phyloP scores from a whole-genome alignment of 2,329 filamentous ascomycete genomes.

The Calonectria ilicicola region DNA sequence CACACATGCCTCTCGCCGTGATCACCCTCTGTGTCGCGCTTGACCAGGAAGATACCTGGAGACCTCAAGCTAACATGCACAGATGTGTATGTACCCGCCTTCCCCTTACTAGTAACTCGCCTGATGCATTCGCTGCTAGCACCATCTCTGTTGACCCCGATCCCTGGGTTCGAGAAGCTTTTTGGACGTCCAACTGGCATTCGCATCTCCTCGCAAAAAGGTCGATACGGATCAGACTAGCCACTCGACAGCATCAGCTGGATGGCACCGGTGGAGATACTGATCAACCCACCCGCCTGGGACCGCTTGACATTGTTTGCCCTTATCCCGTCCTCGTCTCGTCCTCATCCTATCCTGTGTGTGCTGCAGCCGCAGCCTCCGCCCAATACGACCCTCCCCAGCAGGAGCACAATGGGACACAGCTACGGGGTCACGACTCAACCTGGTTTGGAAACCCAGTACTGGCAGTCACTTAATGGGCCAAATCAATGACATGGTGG shows the following conservation, averaged over 20 bases:
- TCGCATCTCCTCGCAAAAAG: background rate
- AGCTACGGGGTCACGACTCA: background rate
- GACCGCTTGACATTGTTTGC: background rate
- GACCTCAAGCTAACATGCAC: background rate
- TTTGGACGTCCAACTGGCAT: background rate
- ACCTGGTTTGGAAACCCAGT: background rate
- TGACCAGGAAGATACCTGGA: constrained; percentile 5
- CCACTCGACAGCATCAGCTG: background rate
- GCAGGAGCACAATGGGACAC: background rate
- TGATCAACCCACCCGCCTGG: constrained; percentile 1
- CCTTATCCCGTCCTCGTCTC: background rate
- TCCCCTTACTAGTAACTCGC: constrained; percentile 1
- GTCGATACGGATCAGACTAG: background rate
- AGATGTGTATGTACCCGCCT: background rate
- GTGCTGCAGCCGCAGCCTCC: constrained; percentile 3
- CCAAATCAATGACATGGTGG: constrained; percentile 3
- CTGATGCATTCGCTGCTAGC: constrained; percentile 1
- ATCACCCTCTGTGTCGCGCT: background rate
- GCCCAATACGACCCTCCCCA: constrained; percentile 14
- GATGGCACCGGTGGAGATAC: constrained; percentile 3
- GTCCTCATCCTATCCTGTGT: background rate
- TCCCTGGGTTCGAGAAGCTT: constrained; percentile 11
- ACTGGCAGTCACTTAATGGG: background rate
- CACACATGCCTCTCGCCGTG: background rate
- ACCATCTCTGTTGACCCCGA: background rate